Evolutionary conservation across 192 early-diverging fungal species (phyloP).

Genomic region (Phycomyces nitens): DNA sequence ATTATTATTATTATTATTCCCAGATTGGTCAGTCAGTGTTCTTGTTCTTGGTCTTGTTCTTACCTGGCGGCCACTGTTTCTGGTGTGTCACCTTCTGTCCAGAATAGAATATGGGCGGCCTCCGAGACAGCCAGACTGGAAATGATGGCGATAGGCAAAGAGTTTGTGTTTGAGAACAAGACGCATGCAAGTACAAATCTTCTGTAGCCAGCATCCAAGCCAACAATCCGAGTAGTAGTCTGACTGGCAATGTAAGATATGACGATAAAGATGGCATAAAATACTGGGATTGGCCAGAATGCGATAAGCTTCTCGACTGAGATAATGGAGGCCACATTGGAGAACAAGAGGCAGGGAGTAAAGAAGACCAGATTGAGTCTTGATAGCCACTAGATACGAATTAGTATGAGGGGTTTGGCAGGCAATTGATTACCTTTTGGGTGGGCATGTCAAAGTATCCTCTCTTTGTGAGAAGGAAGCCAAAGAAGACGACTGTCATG

Average conservation of each 20-base stretch:
- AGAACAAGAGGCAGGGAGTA: constrained; percentile 73
- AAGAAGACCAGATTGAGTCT: constrained; percentile 66
- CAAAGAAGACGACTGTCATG: constrained; percentile 28
- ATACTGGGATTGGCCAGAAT: constrained; percentile 68
- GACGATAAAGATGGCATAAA: constrained; percentile 37
- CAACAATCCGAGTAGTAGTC: constrained; percentile 35
- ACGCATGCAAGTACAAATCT: constrained; percentile 61
- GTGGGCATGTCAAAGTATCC: constrained; percentile 32
- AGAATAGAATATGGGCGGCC: constrained; percentile 39
- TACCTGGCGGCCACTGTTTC: constrained; percentile 50
- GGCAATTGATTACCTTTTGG: constrained; percentile 39
- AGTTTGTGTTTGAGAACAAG: constrained; percentile 74
- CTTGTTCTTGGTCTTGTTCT: not conserved
- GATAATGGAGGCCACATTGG: constrained; percentile 68
- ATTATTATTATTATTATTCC: no score
- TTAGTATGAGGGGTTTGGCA: no score
- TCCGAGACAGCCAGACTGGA: constrained; percentile 53
- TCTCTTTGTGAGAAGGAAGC: constrained; percentile 22
- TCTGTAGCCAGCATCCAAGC: constrained; percentile 45
- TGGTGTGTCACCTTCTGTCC: constrained; percentile 41
- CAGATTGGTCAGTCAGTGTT: no score
- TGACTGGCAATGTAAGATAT: constrained; percentile 38
- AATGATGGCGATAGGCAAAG: constrained; percentile 68
- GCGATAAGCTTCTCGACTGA: constrained; percentile 57
- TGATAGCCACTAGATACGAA: constrained; percentile 56